Evolutionary conservation across 768 basidiomycete genomes (phyloP), one percentile per base, ranked within the genome.

Genomic region (Leucocoprinus birnbaumii): DNA sequence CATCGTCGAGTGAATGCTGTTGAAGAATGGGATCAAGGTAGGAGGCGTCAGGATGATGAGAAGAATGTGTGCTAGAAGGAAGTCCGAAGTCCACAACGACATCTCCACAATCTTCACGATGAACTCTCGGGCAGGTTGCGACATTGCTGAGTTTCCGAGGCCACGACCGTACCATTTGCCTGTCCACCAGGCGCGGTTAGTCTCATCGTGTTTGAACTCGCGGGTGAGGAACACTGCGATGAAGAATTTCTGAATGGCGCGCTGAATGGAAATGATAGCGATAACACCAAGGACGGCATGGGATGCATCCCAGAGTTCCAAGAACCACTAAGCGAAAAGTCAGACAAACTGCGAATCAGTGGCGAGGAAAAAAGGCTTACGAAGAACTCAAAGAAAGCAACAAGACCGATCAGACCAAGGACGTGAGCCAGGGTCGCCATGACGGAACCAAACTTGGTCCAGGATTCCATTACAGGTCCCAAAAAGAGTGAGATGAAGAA

Each of bases 141-240:
- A 94, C 67, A 96, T 85, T 35, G 91, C 93, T 31, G 91, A 89
- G n/a, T 80, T 80, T 13, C 96, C 96, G 18, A 99, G 78, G 25
- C 93, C 91, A 56, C 94, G 82, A 45, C 95, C 94, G 66, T 95
- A 95, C 97, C 97, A 98, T 76, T 90, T 88, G 58, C 94, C 95
- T 16, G 95, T 94, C 97, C 97, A 99, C 96, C 96, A 98, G 1
- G 95, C 95, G 58, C 91, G 82, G 74, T 98, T 98, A 24, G 92
- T 95, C 75, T 98, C 94, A 66, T 99, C 97, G 67, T 97, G 93
- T 75, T 98, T 98, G 79, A 89, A 96, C 72, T 99, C 97, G 65
- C 97, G 88, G 22, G 94, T 92, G 44, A 98, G 80, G 81, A 95
- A 93, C 44, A 94, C 88, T 4, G 94, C 82, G 59, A 98, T 98